phyloP scores from a whole-genome alignment of 441 rosid species.

The Hura crepitans region DNA sequence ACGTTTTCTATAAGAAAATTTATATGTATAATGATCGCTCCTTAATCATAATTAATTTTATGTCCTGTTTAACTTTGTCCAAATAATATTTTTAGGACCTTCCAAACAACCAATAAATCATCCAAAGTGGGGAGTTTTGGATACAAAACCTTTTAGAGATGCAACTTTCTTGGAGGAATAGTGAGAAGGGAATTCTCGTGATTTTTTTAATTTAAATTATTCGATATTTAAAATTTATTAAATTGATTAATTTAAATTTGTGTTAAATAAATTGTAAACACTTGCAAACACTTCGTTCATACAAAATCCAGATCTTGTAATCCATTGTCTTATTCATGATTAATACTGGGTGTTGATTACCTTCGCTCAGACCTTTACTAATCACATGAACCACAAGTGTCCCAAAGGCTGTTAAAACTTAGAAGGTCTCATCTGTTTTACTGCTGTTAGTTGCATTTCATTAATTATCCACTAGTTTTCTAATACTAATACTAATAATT shows the following conservation, averaged over 20 bases:
- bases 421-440: constrained; percentile 37
- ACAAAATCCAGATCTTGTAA: not conserved
- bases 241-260: too few relatives aligned
- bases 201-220: too few relatives aligned
- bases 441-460: not conserved
- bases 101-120: too few relatives aligned
- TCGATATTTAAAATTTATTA: too few relatives aligned
- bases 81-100: not conserved
- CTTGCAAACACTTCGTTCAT: not conserved
- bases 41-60: not conserved
- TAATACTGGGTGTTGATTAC: constrained; percentile 17
- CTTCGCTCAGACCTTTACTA: constrained; percentile 30
- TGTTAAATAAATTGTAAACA: too few relatives aligned
- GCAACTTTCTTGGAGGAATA: constrained; percentile 46
- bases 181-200: too few relatives aligned
- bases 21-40: not conserved
- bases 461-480: not conserved
- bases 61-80: not conserved
- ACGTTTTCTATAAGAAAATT: not conserved
- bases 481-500: not conserved
- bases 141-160: constrained; percentile 20
- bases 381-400: constrained; percentile 28
- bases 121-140: not conserved
- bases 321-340: not conserved
- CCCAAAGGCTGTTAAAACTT: constrained; percentile 38